Evolutionary conservation across 192 early-diverging fungal genomes (phyloP), one percentile per base, ranked within the genome.

Genomic region (Endogone sp.): DNA sequence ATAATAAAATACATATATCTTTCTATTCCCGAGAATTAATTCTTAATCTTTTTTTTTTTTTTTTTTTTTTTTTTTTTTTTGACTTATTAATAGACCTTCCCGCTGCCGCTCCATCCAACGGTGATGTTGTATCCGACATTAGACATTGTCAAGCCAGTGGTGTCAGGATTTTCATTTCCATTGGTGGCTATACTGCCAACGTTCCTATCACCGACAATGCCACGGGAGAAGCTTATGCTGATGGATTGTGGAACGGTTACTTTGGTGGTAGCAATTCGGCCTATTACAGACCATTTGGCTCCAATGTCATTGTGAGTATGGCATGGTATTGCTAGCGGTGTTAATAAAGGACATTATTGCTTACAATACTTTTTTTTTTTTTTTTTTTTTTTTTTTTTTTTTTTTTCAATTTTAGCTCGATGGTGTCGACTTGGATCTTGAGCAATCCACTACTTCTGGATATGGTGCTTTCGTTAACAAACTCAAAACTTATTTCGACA

Each of bases 241-340:
- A 86, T 27, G 78, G 85, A 49, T 79, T 95, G 29, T 93, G 89
- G 88, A 86, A 93, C 67, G 75, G 90, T 65, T 94, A 93, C 62
- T 73, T 92, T 21, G 89, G 84, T 49, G 91, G 92, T 13, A 78
- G 75, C 28, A 78, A n/a, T n/a, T n/a, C n/a, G n/a, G n/a, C n/a
- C n/a, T n/a, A n/a, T n/a, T n/a, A n/a, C n/a, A n/a, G n/a, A n/a
- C n/a, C n/a, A n/a, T n/a, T n/a, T n/a, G 86, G 6, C 23, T 64
- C 2, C 82, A 68, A 10, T 83, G 92, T 21, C 94, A 92, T 1
- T 89, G 93, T 56, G 91, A 88, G 23, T 75, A 76, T 57, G 81
- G 83, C 6, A 72, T 91, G 3, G 69, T 95, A 2, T n/a, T n/a
- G n/a, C n/a, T n/a, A n/a, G n/a, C n/a, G n/a, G n/a, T n/a, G n/a